Conservation (phyloP, 1,284 basidiomycete species). For the Sporisorium scitamineum region DNA sequence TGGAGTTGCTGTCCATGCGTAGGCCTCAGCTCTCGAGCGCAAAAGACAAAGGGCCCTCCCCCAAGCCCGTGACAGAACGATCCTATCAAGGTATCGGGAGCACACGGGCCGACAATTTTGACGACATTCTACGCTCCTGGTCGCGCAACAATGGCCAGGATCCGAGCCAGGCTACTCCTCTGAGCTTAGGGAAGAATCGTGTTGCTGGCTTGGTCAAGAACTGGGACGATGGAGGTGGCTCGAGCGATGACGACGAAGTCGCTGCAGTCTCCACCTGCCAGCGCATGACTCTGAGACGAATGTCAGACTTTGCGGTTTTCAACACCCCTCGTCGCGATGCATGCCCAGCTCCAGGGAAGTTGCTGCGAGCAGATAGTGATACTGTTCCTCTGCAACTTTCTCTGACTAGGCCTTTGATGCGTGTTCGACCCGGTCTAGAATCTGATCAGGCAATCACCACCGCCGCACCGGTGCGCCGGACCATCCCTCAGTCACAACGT, state of each 20-base stretch:
- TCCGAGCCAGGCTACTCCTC: background rate
- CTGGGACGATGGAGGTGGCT: constrained; percentile 4
- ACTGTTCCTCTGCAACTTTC: background rate
- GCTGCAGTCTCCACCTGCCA: constrained; percentile 20
- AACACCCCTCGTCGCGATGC: constrained; percentile 4
- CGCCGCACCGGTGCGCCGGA: background rate
- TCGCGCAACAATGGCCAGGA: background rate
- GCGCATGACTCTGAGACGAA: constrained; percentile 27
- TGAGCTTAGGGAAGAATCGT: background rate
- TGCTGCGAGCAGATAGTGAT: background rate
- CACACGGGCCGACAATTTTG: background rate
- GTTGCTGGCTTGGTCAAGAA: constrained; percentile 9
- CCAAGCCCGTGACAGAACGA: background rate
- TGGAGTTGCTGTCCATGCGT: constrained; percentile 6
- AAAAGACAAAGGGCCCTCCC: background rate
- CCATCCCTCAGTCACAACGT: background rate
- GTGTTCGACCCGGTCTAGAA: background rate
- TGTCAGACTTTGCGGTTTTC: constrained; percentile 16
- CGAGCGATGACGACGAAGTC: constrained; percentile 27
- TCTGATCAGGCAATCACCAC: background rate
- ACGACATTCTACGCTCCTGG: constrained; percentile 3
- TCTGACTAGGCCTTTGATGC: background rate
- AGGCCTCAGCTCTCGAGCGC: background rate
- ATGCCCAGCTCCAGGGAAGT: constrained; percentile 3
- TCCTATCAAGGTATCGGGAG: background rate